Evolutionary conservation across 2,329 filamentous ascomycete species (phyloP).

Genomic region (Zasmidium citrigriseum): DNA sequence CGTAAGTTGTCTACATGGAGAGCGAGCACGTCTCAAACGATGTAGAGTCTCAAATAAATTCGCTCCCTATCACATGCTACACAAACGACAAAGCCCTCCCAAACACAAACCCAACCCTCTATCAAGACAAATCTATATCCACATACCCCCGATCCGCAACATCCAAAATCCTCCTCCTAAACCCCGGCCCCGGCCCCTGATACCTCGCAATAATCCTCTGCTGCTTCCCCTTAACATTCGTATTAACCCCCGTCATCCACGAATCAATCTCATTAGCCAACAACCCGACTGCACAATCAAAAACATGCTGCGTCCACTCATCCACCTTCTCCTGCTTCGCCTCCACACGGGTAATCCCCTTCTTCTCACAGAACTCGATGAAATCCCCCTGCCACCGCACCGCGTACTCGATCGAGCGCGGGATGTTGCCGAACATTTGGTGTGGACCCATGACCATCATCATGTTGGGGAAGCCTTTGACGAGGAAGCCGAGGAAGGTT

Average conservation of each 20-base stretch:
- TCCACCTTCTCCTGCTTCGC: slow-evolving; percentile 10
- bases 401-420: slow-evolving; percentile 36
- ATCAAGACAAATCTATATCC: slow-evolving; percentile 3
- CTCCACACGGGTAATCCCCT: slow-evolving; percentile 5
- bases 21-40: too few relatives aligned
- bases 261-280: slow-evolving; percentile 52
- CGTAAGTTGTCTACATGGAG: too few relatives aligned
- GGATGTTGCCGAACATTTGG: slow-evolving; percentile 43
- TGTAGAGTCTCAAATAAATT: too few relatives aligned
- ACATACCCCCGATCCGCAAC: slow-evolving; percentile 27
- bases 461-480: slow-evolving; percentile 34
- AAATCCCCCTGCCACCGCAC: slow-evolving; percentile 16
- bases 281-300: slow-evolving; percentile 47
- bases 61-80: too few relatives aligned
- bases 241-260: slow-evolving; percentile 60
- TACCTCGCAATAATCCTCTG: slow-evolving; percentile 51
- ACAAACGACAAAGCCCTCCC: too few relatives aligned
- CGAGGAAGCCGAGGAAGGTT: slow-evolving; percentile 39
- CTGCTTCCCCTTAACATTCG: slow-evolving; percentile 50
- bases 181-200: slow-evolving; percentile 48
- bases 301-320: slow-evolving; percentile 42
- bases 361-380: slow-evolving; percentile 10
- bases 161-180: slow-evolving; percentile 37
- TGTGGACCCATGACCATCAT: slow-evolving; percentile 43
- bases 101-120: slow-evolving; percentile 14